Evolutionary conservation across 164 flowering plant genomes (phyloP).

Genomic region (Berberis vulgaris): DNA sequence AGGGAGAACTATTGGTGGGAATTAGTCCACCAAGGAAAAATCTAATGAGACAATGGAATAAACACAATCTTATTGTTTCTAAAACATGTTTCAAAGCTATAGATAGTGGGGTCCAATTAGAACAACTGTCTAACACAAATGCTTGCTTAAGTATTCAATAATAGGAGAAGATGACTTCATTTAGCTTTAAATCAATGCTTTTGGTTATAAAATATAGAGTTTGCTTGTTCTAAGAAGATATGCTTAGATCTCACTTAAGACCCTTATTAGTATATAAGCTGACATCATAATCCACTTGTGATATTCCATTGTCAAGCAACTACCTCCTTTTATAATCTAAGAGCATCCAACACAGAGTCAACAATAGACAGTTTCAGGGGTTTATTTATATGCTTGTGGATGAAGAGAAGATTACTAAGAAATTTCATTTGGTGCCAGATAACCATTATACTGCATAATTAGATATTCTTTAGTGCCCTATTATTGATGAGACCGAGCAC

Average conservation of each 20-base stretch:
- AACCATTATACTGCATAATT: conserved; percentile 30
- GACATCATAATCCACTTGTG: conserved; percentile 61
- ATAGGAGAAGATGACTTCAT: conserved; percentile 40
- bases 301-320: conserved; percentile 50
- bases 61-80: conserved; percentile 41
- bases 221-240: conserved; percentile 63
- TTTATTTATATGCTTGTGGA: conserved; percentile 16
- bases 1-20: conserved; percentile 33
- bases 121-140: conserved; percentile 57
- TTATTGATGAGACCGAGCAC: conserved; percentile 42
- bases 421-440: conserved; percentile 37
- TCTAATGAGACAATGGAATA: conserved; percentile 43
- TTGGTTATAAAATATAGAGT: conserved; percentile 30
- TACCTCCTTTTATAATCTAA: conserved; percentile 21
- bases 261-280: conserved; percentile 47
- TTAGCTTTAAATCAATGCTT: conserved; percentile 44
- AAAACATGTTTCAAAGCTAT: conserved; percentile 29
- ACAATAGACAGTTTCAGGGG: conserved; percentile 13
- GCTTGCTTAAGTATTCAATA: conserved; percentile 25
- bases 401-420: conserved; percentile 28
- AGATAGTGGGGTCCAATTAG: conserved; percentile 28
- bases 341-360: conserved; percentile 19
- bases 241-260: conserved; percentile 58
- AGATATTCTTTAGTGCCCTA: conserved; percentile 11
- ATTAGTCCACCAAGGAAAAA: conserved; percentile 35